These are phyloP conservation scores for Trifolium fragiferum DNA, from an alignment of 306 rosid genomes.

Conservation along the genomic window DNA sequence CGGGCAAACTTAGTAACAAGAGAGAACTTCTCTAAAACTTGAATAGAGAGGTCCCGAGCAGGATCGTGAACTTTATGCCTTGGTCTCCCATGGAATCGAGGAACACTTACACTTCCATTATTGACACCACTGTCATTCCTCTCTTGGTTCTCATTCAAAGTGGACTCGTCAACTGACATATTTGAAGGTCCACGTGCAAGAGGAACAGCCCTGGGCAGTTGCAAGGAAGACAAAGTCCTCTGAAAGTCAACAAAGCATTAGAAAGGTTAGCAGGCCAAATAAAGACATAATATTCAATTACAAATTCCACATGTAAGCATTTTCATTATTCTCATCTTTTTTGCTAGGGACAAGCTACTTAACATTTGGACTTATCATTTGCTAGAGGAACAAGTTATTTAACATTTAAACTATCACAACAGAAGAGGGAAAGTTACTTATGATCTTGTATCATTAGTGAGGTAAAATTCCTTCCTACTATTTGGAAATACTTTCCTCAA, in stretches of 20 bases:
- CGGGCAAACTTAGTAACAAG: slow-evolving; percentile 98
- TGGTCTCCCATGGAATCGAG: slow-evolving; percentile 67
- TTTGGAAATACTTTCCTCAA: slow-evolving; percentile 27
- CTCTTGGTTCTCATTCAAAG: slow-evolving; percentile 57
- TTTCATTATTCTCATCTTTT: slow-evolving; percentile 28
- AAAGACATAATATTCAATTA: background rate
- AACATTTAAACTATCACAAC: slow-evolving; percentile 21
- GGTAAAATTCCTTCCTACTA: slow-evolving; percentile 21
- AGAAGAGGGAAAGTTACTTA: slow-evolving; percentile 7
- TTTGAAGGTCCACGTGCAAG: slow-evolving; percentile 67
- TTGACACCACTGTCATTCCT: slow-evolving; percentile 51
- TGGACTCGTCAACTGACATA: slow-evolving; percentile 53
- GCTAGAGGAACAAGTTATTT: slow-evolving; percentile 27
- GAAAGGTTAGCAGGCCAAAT: slow-evolving; percentile 38
- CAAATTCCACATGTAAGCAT: slow-evolving; percentile 25
- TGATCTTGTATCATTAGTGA: slow-evolving; percentile 15
- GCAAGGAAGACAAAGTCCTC: slow-evolving; percentile 95
- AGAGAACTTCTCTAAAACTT: slow-evolving; percentile 94
- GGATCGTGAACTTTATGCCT: slow-evolving; percentile 78
- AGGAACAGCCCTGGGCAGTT: slow-evolving; percentile 83
- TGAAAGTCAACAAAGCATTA: slow-evolving; percentile 54
- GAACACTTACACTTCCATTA: slow-evolving; percentile 50
- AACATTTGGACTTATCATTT: slow-evolving; percentile 21
- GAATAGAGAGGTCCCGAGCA: slow-evolving; percentile 90
- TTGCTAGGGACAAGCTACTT: slow-evolving; percentile 22